Base-by-base conservation (phyloP, 805 yeast genomes). In the Candida nitratophila region DNA sequence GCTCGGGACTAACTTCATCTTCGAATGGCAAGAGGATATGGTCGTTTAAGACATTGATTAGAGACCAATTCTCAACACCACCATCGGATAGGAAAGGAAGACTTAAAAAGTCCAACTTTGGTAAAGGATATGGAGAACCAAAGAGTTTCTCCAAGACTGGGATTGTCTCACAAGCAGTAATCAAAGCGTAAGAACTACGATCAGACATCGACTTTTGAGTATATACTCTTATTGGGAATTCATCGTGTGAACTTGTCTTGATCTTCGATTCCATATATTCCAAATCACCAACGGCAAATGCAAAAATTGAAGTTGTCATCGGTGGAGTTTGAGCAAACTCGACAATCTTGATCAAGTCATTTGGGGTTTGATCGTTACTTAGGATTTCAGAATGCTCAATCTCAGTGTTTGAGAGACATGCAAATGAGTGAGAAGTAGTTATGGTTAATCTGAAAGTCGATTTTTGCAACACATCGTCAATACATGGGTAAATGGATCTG, bases 31-130 rank as follows among this genome's bases (percentile, higher is more conserved):
- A 48, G 17, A 76, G 48, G 8, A 75, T 50, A 50, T 78, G 81
- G 39, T 73, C 71, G 42, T 75, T 71, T 43, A 80, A 72, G 8
- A 82, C 69, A 2, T 83, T 76, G 41, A 86, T 70, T 63, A 83
- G 62, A 3, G 87, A 85, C 76, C 83, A 81, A 57, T 85, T 84
- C 57, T 86, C 95, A 80, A 83, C 85, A 2, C 86, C 95, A 46
- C 86, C 85, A 57, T 84, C 91, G 26, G 79, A 71, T 44, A 86
- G 65, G 52, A 79, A 82, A 10, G 93, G 93, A 9, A 86, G 59
- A 1, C 85, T 76, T 4, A 81, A 76, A 39, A 86, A 63, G 55
- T 85, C 93, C 22, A 86, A 61, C 51, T 86, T 85, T 2, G 69
- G 63, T 46, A 82, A 61, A 1, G 91, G 91, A 53, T 71, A 83